Percentiles rank a stretch among this genome's conserved stretches.
phyloP scores from a whole-genome alignment of 345 rosid genomes.

The Isatis tinctoria region DNA sequence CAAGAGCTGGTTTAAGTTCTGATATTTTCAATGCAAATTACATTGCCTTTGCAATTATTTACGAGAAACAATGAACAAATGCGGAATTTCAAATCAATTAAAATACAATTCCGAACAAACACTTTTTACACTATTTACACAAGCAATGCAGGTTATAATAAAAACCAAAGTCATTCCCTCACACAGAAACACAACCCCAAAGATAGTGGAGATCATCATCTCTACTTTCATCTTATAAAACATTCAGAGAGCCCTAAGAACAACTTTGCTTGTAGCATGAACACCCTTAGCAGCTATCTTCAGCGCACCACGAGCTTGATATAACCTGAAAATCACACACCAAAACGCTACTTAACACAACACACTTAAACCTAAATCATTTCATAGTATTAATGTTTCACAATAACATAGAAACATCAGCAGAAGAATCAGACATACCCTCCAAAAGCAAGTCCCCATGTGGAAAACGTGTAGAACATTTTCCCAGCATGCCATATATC shows the following conservation, averaged over 20 bases:
- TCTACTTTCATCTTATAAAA: not conserved
- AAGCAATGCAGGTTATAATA: not conserved
- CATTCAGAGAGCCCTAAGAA: slow-evolving; percentile 57
- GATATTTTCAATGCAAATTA: too few relatives aligned
- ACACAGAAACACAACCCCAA: not conserved
- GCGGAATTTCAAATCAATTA: not conserved
- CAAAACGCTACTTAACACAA: not conserved
- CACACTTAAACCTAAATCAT: not conserved
- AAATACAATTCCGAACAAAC: slow-evolving; percentile 11
- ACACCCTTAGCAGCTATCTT: slow-evolving; percentile 74
- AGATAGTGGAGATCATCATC: slow-evolving; percentile 2
- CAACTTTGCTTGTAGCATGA: slow-evolving; percentile 59
- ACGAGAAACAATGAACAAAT: not conserved
- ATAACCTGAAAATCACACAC: slow-evolving; percentile 46
- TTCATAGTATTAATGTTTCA: not conserved
- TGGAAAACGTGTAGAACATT: slow-evolving; percentile 69
- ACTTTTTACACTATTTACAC: slow-evolving; percentile 35
- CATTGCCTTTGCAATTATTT: not conserved
- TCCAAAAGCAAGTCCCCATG: slow-evolving; percentile 84
- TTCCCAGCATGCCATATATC: slow-evolving; percentile 87
- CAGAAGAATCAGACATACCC: slow-evolving; percentile 50
- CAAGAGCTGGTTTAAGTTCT: too few relatives aligned
- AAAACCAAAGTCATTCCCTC: not conserved
- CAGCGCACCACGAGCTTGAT: slow-evolving; percentile 51
- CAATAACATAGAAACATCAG: not conserved